Conservation (phyloP, 352 stramenopile genomes). For the Salisapilia sapeloensis region DNA sequence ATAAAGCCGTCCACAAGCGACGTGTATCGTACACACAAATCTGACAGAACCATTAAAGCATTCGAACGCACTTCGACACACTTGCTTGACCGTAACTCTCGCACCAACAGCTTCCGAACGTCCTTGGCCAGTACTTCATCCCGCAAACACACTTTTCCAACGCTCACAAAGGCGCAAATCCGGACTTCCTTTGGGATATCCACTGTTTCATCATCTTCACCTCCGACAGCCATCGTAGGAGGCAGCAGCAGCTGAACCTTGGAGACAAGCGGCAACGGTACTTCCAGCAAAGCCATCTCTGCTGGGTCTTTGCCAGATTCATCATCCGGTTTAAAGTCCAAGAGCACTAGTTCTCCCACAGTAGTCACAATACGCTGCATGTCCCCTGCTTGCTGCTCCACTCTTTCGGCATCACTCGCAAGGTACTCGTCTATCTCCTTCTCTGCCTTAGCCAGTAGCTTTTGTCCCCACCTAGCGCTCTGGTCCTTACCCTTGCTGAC, state of each 20-base stretch:
- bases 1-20: constrained; percentile 92
- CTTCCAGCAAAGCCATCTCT: constrained; percentile 25
- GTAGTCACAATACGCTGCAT: constrained; percentile 69
- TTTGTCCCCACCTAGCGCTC: constrained; percentile 47
- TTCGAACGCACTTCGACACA: constrained; percentile 90
- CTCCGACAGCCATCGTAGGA: constrained; percentile 20
- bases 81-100: constrained; percentile 76
- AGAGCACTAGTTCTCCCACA: constrained; percentile 57
- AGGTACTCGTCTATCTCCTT: constrained; percentile 39
- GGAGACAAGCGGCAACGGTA: constrained; percentile 24
- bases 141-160: constrained; percentile 93
- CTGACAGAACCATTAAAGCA: constrained; percentile 90
- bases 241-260: constrained; percentile 69
- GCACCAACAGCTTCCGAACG: constrained; percentile 90
- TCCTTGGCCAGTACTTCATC: constrained; percentile 87
- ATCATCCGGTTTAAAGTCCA: constrained; percentile 65
- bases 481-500: constrained; percentile 41
- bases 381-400: constrained; percentile 31
- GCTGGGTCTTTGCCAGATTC: constrained; percentile 29
- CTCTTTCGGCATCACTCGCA: constrained; percentile 22
- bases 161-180: constrained; percentile 86
- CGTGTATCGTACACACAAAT: constrained; percentile 94
- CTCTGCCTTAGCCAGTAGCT: constrained; percentile 44
- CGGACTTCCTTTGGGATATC: constrained; percentile 63
- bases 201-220: constrained; percentile 5